A percentile compares a stretch with the other conserved stretches of the same genome.
These are phyloP conservation scores for Zea luxurians DNA, from an alignment of 176 grass and related monocot genomes.

Conservation along the genomic window DNA sequence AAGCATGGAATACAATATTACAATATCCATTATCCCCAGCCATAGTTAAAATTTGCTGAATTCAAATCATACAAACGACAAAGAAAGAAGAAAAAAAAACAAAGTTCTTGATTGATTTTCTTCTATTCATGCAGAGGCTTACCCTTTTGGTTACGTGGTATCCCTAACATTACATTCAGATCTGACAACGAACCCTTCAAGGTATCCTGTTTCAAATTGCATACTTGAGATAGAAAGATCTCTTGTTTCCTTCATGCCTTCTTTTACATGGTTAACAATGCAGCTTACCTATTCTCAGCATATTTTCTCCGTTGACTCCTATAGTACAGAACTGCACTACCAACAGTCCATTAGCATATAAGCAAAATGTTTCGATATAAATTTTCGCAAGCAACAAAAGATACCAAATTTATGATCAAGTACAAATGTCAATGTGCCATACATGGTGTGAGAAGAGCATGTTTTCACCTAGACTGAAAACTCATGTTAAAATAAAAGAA, in stretches of 20 bases:
- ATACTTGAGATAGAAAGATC: neutral
- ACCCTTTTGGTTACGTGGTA: constrained; percentile 63
- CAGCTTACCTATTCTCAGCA: neutral
- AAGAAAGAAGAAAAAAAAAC: neutral
- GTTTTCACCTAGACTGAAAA: neutral
- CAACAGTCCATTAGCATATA: neutral
- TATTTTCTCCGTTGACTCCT: neutral
- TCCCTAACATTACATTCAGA: constrained; percentile 59
- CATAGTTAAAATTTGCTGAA: neutral
- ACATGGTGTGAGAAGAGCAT: neutral
- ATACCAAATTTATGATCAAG: neutral
- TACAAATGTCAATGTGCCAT: neutral
- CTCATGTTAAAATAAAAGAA: constrained; percentile 9
- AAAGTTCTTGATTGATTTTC: neutral
- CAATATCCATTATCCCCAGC: neutral
- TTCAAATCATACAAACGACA: neutral
- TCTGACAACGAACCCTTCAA: constrained; percentile 62
- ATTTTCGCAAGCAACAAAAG: constrained; percentile 5
- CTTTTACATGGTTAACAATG: neutral
- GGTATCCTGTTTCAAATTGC: constrained; percentile 39
- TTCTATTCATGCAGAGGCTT: constrained; percentile 61
- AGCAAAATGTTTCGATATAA: neutral
- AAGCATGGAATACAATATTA: neutral
- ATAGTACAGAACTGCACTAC: neutral
- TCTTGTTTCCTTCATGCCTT: constrained; percentile 5